phyloP scores from a whole-genome alignment of 305 asterid genomes.

The Fraxinus dipetala region DNA sequence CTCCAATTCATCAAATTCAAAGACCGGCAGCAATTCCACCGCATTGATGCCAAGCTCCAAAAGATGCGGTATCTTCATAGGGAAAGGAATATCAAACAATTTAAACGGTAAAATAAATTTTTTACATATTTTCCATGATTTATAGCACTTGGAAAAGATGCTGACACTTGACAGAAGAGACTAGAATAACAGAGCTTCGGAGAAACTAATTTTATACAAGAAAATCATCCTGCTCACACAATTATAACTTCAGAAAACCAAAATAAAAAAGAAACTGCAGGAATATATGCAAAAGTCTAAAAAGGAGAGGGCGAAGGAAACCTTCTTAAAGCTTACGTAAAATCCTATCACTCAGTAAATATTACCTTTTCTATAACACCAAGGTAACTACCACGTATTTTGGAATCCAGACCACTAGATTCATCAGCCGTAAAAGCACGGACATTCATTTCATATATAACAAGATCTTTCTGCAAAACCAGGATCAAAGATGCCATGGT shows the following conservation, averaged over 20 bases:
- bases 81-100: conserved; percentile 25
- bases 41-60: conserved; percentile 95
- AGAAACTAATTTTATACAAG: conserved; percentile 9
- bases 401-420: conserved; percentile 74
- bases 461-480: conserved; percentile 79
- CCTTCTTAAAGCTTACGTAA: conserved; percentile 5
- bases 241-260: not conserved
- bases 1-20: conserved; percentile 97
- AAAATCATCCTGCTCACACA: conserved; percentile 1
- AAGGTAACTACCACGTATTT: conserved; percentile 82
- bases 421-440: conserved; percentile 90
- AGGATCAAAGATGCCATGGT: conserved; percentile 11
- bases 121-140: conserved; percentile 9
- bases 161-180: conserved; percentile 8
- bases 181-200: not conserved
- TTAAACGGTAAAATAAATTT: conserved; percentile 18
- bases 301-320: not conserved
- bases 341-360: conserved; percentile 10
- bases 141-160: conserved; percentile 18
- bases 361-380: conserved; percentile 90
- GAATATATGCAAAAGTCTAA: not conserved
- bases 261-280: not conserved
- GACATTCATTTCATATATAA: conserved; percentile 92
- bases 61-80: conserved; percentile 86
- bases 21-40: conserved; percentile 83